These are phyloP conservation scores for Solanum ossicruentum DNA, from an alignment of 257 asterid species.

Conservation along the genomic window DNA sequence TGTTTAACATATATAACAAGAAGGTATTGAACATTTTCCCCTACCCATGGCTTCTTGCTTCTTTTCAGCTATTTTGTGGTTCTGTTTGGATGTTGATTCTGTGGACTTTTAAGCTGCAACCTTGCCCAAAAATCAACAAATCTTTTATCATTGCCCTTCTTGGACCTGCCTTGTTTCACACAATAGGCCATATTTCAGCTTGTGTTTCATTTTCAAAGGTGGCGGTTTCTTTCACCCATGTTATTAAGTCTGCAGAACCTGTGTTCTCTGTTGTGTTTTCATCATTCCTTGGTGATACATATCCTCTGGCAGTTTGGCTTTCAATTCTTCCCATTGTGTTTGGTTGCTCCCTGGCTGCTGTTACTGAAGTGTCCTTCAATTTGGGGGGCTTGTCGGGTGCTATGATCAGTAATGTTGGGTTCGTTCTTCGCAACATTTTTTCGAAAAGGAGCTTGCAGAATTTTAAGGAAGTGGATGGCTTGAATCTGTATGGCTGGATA, in stretches of 20 bases:
- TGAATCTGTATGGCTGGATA: slow-evolving; percentile 83
- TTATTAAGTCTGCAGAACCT: slow-evolving; percentile 93
- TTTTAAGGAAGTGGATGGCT: slow-evolving; percentile 81
- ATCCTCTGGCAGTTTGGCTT: slow-evolving; percentile 77
- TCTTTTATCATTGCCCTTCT: slow-evolving; percentile 74
- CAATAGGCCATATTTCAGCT: slow-evolving; percentile 90
- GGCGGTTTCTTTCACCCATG: slow-evolving; percentile 96
- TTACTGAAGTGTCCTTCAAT: slow-evolving; percentile 90
- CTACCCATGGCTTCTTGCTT: slow-evolving; percentile 90
- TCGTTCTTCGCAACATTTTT: slow-evolving; percentile 77
- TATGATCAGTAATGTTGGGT: slow-evolving; percentile 84
- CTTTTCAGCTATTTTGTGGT: slow-evolving; percentile 76
- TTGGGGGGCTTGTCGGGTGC: slow-evolving; percentile 78
- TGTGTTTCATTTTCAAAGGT: slow-evolving; percentile 96
- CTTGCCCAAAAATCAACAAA: slow-evolving; percentile 69
- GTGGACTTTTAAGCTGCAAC: slow-evolving; percentile 65
- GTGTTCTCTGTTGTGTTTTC: slow-evolving; percentile 81
- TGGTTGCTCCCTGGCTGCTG: slow-evolving; percentile 95
- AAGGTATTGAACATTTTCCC: slow-evolving; percentile 74
- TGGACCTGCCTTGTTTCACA: slow-evolving; percentile 92
- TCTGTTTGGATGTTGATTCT: slow-evolving; percentile 76
- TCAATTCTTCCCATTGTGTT: slow-evolving; percentile 84
- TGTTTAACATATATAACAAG: slow-evolving; percentile 77
- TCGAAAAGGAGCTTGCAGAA: slow-evolving; percentile 83
- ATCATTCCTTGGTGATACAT: slow-evolving; percentile 66